These are phyloP conservation scores for Leccinum subrobustum DNA, from an alignment of 1,284 basidiomycete genomes.

Conservation along the genomic window DNA sequence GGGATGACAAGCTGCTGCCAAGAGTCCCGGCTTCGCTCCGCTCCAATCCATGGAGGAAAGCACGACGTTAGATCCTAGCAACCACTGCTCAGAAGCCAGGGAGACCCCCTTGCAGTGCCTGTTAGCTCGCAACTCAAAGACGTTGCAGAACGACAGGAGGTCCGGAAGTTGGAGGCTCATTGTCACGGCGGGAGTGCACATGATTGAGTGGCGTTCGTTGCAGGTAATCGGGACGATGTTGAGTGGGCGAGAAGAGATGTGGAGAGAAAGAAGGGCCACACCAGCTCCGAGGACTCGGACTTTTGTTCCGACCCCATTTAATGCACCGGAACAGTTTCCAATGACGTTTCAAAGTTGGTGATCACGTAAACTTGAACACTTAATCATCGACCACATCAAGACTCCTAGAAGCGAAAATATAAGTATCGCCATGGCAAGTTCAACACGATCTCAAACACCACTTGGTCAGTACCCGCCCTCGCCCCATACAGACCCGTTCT, in stretches of 20 bases:
- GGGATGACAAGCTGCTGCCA: slow-evolving; percentile 57
- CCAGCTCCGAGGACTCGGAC: background rate
- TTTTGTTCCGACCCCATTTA: background rate
- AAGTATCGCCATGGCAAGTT: background rate
- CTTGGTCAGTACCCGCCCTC: background rate
- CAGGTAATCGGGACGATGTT: too few relatives aligned
- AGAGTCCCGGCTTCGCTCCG: slow-evolving; percentile 48
- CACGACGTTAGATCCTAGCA: slow-evolving; percentile 28
- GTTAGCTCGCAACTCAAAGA: slow-evolving; percentile 54
- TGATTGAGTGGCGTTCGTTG: background rate
- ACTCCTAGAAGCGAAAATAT: too few relatives aligned
- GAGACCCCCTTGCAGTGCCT: slow-evolving; percentile 46
- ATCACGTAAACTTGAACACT: too few relatives aligned
- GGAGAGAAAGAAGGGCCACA: background rate
- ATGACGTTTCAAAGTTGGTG: background rate
- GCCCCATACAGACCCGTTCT: background rate
- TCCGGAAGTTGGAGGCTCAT: slow-evolving; percentile 61
- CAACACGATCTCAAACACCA: background rate
- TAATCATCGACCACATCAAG: too few relatives aligned
- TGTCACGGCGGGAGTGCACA: slow-evolving; percentile 4
- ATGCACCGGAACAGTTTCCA: background rate
- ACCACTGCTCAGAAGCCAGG: slow-evolving; percentile 48
- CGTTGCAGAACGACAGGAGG: slow-evolving; percentile 42
- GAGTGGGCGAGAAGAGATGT: background rate
- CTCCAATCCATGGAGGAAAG: slow-evolving; percentile 29